These are phyloP conservation scores for Salinomyces thailandicus DNA, from an alignment of 2,329 filamentous ascomycete species.

Conservation along the genomic window DNA sequence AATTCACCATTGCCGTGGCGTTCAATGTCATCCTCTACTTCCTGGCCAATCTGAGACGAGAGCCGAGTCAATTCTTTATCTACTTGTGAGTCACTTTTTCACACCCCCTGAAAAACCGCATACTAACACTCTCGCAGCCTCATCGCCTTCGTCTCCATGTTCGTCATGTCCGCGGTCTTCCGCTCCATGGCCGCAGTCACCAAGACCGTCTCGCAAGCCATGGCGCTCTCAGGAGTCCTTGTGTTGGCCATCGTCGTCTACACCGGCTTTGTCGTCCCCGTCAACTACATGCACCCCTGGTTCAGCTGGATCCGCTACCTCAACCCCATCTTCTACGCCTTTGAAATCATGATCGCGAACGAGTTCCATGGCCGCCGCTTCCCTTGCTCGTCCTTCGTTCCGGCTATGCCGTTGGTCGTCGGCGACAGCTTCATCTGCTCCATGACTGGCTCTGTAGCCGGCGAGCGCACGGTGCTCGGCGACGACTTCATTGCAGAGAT, in stretches of 20 bases:
- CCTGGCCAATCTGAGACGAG: constrained; percentile 36
- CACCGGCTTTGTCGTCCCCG: constrained; percentile 37
- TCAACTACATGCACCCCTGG: constrained; percentile 29
- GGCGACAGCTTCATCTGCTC: constrained; percentile 29
- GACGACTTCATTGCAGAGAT: constrained; percentile 25
- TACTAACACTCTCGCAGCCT: constrained; percentile 23
- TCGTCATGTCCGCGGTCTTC: constrained; percentile 47
- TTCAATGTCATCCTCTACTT: constrained; percentile 54
- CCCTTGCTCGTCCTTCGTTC: constrained; percentile 28
- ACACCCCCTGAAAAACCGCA: no score
- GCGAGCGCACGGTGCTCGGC: constrained; percentile 29
- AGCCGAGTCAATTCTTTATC: constrained; percentile 48
- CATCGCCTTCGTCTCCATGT: constrained; percentile 49
- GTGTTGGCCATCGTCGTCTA: constrained; percentile 53
- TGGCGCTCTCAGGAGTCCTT: constrained; percentile 45
- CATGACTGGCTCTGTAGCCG: constrained; percentile 29
- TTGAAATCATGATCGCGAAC: constrained; percentile 43
- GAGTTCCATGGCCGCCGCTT: constrained; percentile 35
- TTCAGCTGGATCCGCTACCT: constrained; percentile 20
- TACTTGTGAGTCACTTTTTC: constrained; percentile 36
- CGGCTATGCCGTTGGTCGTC: constrained; percentile 25
- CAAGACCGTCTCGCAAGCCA: constrained; percentile 52
- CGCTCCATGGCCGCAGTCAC: constrained; percentile 50
- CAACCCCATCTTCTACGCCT: constrained; percentile 52
- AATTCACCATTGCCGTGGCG: constrained; percentile 39